Percentiles rank a stretch among this genome's conserved stretches.
Evolutionary conservation across 2,329 filamentous ascomycete species (phyloP).

Genomic region (Clonostachys chloroleuca): DNA sequence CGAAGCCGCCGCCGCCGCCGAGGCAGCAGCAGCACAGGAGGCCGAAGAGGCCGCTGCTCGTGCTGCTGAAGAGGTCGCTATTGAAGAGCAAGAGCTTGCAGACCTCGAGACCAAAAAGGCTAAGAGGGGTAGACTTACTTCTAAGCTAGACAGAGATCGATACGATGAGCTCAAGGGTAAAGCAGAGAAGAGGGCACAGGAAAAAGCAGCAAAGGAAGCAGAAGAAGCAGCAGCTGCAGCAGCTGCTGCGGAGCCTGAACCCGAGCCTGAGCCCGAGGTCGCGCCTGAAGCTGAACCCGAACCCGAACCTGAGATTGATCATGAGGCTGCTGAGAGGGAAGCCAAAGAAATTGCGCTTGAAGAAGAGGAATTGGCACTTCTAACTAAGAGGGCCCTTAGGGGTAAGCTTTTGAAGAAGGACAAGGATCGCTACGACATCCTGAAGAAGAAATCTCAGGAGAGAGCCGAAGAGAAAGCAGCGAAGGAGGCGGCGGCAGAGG

Average conservation of each 20-base stretch:
- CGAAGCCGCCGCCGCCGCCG: slow-evolving; percentile 13
- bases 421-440: background rate
- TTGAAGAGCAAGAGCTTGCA: slow-evolving; percentile 13
- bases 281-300: slow-evolving; percentile 3
- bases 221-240: slow-evolving; percentile 17
- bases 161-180: slow-evolving; percentile 2
- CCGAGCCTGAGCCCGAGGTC: slow-evolving; percentile 5
- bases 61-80: slow-evolving; percentile 9
- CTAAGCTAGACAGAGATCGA: slow-evolving; percentile 16
- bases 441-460: background rate
- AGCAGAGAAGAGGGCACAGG: background rate
- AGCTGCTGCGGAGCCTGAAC: slow-evolving; percentile 7
- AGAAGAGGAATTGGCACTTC: slow-evolving; percentile 14
- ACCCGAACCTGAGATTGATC: slow-evolving; percentile 14
- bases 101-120: slow-evolving; percentile 20
- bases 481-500: slow-evolving; percentile 3
- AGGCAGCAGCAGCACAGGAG: slow-evolving; percentile 1
- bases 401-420: slow-evolving; percentile 21
- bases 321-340: slow-evolving; percentile 11
- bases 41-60: slow-evolving; percentile 10
- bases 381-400: slow-evolving; percentile 25
- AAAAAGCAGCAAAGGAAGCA: slow-evolving; percentile 8
- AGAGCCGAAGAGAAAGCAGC: background rate
- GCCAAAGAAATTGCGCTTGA: slow-evolving; percentile 3
- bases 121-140: slow-evolving; percentile 13